These are phyloP conservation scores for Begonia peltatifolia DNA, from an alignment of 306 rosid species.

Conservation along the genomic window DNA sequence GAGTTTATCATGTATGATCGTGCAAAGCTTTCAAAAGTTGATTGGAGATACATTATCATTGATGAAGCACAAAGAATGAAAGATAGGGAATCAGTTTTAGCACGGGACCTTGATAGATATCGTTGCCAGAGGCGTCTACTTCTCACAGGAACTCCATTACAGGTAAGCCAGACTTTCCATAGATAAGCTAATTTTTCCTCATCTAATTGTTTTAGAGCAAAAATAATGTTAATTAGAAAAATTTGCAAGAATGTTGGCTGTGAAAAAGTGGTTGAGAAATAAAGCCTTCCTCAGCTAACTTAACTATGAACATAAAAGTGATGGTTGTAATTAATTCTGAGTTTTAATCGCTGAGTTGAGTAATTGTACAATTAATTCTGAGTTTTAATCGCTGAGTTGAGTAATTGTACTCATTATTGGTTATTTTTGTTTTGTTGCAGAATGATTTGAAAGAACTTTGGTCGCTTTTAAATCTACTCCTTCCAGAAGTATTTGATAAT, in stretches of 20 bases:
- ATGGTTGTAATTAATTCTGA: no score
- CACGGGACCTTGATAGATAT: constrained; percentile 96
- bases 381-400: no score
- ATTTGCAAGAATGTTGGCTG: no score
- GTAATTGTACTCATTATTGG: no score
- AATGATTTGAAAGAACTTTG: constrained; percentile 98
- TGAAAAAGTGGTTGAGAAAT: no score
- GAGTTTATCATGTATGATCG: constrained; percentile 99
- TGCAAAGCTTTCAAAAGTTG: constrained; percentile 81
- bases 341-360: no score
- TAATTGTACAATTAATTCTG: no score
- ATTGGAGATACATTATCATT: constrained; percentile 94
- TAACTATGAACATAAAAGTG: no score
- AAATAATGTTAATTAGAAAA: no score
- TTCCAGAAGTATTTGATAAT: constrained; percentile 96
- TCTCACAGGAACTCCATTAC: constrained; percentile 94
- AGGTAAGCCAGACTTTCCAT: constrained; percentile 25
- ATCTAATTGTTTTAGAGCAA: no score
- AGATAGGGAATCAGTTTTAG: constrained; percentile 92
- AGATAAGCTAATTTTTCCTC: no score
- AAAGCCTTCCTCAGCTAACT: no score
- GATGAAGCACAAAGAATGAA: constrained; percentile 99
- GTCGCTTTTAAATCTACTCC: constrained; percentile 96
- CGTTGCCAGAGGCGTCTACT: constrained; percentile 94
- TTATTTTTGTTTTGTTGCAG: constrained; percentile 25